Base-by-base conservation (phyloP, 805 yeast genomes). In the Candida hispaniensis region DNA sequence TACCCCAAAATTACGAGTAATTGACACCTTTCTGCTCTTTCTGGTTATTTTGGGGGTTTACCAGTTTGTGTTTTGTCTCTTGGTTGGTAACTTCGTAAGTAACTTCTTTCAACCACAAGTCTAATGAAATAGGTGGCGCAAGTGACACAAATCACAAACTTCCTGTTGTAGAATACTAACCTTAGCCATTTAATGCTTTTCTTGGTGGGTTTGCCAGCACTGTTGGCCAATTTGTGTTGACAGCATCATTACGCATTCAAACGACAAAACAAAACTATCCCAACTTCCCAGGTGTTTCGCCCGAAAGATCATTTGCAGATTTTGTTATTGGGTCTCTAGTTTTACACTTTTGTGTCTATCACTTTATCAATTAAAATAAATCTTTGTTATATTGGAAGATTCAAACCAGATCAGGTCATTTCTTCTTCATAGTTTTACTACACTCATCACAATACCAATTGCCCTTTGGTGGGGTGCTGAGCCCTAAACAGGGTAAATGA, bases 161-260 rank as follows among this genome's bases (percentile, higher is more conserved):
- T 24, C 9, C 16, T 14, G 6, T 18, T 13, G n/a, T 18, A 30
- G 24, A 14, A 12, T 3, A 41, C 22, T 36, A 30, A 21, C 29
- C 21, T 13, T 33, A 58, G 69, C 99, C 99, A 11, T 91, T 91
- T 69, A 91, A 91, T 59, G 97, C 95, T 14, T 91, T 91, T 54
- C 66, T 91, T 41, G 88, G 94, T 13, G 97, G 97, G 1, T 91
- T 91, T 54, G 71, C 79, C 38, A 64, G 83, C 14, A 81, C 96
- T 27, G 96, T 91, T 33, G 97, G 94, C 9, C 97, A 91, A 58
- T 91, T 91, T 55, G 97, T 91, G 15, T 68, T 91, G 44, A 73
- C 93, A 8, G 64, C 61, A n/a, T 40, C 46, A 20, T 44, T 91
- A 50, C 68, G 97, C 51, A 67, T 88, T 50, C 96, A 86, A 53